Base-by-base conservation (phyloP, 106 monocot species). In the Allium fistulosum region DNA sequence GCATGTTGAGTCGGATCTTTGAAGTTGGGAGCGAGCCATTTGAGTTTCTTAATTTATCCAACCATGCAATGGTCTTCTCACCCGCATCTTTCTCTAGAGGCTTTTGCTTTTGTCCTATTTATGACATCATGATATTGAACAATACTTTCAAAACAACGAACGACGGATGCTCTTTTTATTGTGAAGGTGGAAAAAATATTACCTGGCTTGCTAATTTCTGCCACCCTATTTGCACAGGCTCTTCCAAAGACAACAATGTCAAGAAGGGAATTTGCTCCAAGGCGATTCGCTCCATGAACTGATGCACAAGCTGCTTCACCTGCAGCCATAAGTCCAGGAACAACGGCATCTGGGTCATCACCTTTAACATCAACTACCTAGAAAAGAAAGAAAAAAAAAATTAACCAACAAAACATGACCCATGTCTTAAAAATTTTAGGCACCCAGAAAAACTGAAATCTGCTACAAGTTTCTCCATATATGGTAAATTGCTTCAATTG, bases 301-400 rank as follows among this genome's bases (percentile, higher is more conserved):
- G 97, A 99, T 17, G 97, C 92, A 77, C 97, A 99, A 65, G 97
- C 97, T 45, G 97, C 92, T 66, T 99, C 97, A 5, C 97, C 97
- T 72, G 92, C 92, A 75, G 97, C 97, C 92, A 99, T 84, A 26
- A 99, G 53, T 55, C 97, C 97, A 71, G 84, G 92, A 80, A 99
- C 77, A 55, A 99, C 80, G 46, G 78, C 69, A 84, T 99, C 92
- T 46, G 89, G 82, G 81, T 92, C 72, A 74, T 83, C 77, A 50
- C 87, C 92, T 76, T 83, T 82, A 10, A 90, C 87, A 65, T 84
- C 62, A 69, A 99, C 87, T 58, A 92, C 90, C 90, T 90, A 70
- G 57, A 57, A 78, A 62, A 58, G 6, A 50, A 69, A 61, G 69
- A 37, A 37, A 37, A 37, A 37, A 37, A 37, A 37, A 4, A 5